These are phyloP conservation scores for Polychytrium aggregatum DNA, from an alignment of 192 early-diverging fungal species.

Conservation along the genomic window DNA sequence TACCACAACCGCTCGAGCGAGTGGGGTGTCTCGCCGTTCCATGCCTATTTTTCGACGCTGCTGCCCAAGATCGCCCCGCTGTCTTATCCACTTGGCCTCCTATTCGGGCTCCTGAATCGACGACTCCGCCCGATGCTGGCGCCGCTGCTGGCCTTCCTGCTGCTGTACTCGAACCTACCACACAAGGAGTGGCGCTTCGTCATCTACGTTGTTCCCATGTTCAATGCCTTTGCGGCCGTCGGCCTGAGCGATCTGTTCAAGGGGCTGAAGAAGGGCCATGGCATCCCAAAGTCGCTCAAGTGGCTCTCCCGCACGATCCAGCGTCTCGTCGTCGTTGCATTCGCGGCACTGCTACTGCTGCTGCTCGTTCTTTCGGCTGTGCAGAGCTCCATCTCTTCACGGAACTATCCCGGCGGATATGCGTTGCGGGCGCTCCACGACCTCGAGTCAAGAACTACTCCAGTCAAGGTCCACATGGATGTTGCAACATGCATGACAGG, in stretches of 20 bases:
- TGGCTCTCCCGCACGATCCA: background rate
- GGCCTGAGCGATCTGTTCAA: slow-evolving; percentile 6
- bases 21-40: slow-evolving; percentile 63
- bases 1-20: slow-evolving; percentile 43
- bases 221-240: slow-evolving; percentile 60
- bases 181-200: slow-evolving; percentile 98
- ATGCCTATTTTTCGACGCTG: slow-evolving; percentile 60
- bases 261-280: slow-evolving; percentile 5
- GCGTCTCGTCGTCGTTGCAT: background rate
- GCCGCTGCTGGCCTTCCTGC: slow-evolving; percentile 47
- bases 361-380: slow-evolving; percentile 2
- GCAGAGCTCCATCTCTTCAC: slow-evolving; percentile 37
- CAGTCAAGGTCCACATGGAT: slow-evolving; percentile 54
- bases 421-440: slow-evolving; percentile 58
- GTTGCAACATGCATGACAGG: slow-evolving; percentile 70
- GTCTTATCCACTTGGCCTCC: slow-evolving; percentile 51
- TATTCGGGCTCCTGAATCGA: slow-evolving; percentile 13
- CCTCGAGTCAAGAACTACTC: slow-evolving; percentile 13
- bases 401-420: slow-evolving; percentile 85
- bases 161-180: slow-evolving; percentile 58
- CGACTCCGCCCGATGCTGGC: slow-evolving; percentile 38
- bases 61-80: slow-evolving; percentile 64
- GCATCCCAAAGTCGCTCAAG: background rate
- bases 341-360: background rate
- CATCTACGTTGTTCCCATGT: slow-evolving; percentile 68